Evolutionary conservation across 495 filamentous ascomycete species (phyloP).

Genomic region (Acidiella bohemica): DNA sequence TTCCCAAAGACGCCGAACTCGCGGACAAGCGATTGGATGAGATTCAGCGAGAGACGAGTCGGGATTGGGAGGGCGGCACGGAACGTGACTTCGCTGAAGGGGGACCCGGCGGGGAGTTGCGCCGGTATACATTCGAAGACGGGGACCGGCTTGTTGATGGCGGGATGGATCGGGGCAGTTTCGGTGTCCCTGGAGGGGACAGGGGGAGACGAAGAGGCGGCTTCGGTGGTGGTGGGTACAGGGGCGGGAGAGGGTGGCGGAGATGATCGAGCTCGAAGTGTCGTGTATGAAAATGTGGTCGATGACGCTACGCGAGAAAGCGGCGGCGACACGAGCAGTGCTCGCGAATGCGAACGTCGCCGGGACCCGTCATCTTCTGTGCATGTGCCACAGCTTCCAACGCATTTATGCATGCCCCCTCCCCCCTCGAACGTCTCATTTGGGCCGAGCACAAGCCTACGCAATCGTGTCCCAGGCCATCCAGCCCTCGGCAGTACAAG

Average conservation of each 20-base stretch:
- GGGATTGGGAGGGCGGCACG: slow-evolving; percentile 28
- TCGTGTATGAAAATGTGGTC: too few species aligned
- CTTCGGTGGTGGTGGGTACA: slow-evolving; percentile 2
- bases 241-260: slow-evolving; percentile 1
- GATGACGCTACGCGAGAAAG: too few species aligned
- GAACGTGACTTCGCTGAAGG: background rate
- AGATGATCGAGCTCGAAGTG: too few species aligned
- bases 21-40: slow-evolving; percentile 52
- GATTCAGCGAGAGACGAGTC: slow-evolving; percentile 41
- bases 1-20: slow-evolving; percentile 40
- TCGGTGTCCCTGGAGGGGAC: slow-evolving; percentile 4
- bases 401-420: too few species aligned
- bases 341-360: too few species aligned
- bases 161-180: slow-evolving; percentile 49
- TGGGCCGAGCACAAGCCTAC: too few species aligned
- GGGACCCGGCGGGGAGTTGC: slow-evolving; percentile 35
- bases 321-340: too few species aligned
- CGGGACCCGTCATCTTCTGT: too few species aligned
- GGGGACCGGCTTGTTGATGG: slow-evolving; percentile 56
- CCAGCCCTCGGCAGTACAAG: too few species aligned
- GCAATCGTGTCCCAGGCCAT: too few species aligned
- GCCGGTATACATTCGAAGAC: slow-evolving; percentile 68
- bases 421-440: too few species aligned
- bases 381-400: too few species aligned
- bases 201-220: background rate